A percentile compares a stretch with the other conserved stretches of the same genome.
Conservation (phyloP, 306 rosid species). For the Gastrolobium bilobum region DNA sequence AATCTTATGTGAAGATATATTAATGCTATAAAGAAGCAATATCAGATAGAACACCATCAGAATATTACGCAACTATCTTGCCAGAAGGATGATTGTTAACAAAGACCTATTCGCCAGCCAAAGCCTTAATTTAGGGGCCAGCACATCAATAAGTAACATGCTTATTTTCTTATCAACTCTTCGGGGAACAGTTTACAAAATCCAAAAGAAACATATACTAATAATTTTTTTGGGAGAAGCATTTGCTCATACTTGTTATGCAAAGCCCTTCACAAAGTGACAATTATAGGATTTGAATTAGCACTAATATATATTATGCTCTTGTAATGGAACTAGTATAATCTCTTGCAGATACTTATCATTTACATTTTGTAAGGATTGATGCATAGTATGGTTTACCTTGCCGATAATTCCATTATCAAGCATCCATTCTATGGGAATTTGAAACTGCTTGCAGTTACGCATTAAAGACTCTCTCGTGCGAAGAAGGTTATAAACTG, state of each 20-base stretch:
- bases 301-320: neutral
- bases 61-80: slow-evolving; percentile 24
- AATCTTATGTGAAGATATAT: slow-evolving; percentile 24
- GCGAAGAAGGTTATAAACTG: slow-evolving; percentile 81
- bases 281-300: neutral
- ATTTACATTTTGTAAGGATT: slow-evolving; percentile 2
- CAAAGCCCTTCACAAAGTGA: neutral
- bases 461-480: slow-evolving; percentile 87
- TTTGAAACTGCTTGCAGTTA: slow-evolving; percentile 82
- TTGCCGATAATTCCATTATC: slow-evolving; percentile 92
- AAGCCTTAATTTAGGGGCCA: slow-evolving; percentile 15
- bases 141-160: slow-evolving; percentile 26
- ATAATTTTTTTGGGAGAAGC: neutral
- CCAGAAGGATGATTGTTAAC: neutral
- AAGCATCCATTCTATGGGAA: slow-evolving; percentile 96
- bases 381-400: slow-evolving; percentile 54
- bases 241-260: neutral
- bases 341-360: neutral
- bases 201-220: slow-evolving; percentile 6
- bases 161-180: neutral
- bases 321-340: neutral
- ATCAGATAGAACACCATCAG: slow-evolving; percentile 9
- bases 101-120: neutral
- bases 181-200: neutral
- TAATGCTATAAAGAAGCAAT: slow-evolving; percentile 11